phyloP scores from a whole-genome alignment of 768 basidiomycete genomes.

The Pluteus cervinus region DNA sequence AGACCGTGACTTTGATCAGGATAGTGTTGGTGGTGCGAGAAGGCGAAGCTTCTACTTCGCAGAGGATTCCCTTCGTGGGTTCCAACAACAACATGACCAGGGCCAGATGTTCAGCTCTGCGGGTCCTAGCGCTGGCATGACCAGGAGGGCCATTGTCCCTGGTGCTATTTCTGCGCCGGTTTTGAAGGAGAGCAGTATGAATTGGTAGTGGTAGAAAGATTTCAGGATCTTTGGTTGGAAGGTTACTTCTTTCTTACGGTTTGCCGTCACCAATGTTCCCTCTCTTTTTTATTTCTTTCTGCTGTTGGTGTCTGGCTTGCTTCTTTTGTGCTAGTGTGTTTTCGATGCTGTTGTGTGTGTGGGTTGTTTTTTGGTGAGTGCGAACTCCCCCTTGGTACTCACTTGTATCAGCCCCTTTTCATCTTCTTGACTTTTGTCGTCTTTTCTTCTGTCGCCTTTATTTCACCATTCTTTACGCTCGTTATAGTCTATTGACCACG shows the following conservation, averaged over 20 bases:
- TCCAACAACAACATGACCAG: conserved; percentile 30
- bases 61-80: conserved; percentile 73
- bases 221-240: background rate
- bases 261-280: background rate
- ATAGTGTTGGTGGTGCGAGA: conserved; percentile 66
- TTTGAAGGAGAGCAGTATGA: conserved; percentile 77
- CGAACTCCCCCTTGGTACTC: too few species aligned
- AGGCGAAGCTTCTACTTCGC: conserved; percentile 82
- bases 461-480: too few species aligned
- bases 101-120: conserved; percentile 27
- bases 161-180: conserved; percentile 70
- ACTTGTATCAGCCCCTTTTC: too few species aligned
- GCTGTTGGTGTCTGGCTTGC: too few species aligned
- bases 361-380: too few species aligned
- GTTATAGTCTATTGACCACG: too few species aligned
- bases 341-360: too few species aligned
- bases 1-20: conserved; percentile 64
- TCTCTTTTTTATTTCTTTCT: too few species aligned
- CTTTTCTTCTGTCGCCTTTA: too few species aligned
- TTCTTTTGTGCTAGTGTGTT: too few species aligned
- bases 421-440: too few species aligned
- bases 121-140: conserved; percentile 8
- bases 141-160: conserved; percentile 35
- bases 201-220: conserved; percentile 76
- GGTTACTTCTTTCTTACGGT: background rate